Percentiles rank a stretch among this genome's conserved stretches.
Conservation (phyloP, 768 basidiomycete species). For the Phanerochaete sordida region DNA sequence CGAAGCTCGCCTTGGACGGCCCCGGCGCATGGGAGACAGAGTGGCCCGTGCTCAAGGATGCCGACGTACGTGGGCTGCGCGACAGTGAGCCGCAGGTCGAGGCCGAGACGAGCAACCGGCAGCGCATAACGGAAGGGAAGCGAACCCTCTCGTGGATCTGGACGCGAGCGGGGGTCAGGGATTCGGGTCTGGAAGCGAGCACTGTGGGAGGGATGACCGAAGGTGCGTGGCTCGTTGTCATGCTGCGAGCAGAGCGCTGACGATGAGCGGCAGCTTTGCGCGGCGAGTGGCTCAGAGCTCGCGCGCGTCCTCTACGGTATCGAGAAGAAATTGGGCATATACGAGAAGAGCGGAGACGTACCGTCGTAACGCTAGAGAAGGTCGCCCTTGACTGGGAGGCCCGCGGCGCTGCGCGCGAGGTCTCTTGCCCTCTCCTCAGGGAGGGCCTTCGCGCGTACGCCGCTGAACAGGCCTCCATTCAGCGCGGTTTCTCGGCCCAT, state of each 20-base stretch:
- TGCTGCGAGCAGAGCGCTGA: not conserved
- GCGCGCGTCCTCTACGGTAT: not conserved
- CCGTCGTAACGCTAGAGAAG: not conserved
- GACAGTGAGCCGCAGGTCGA: not conserved
- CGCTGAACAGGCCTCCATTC: not conserved
- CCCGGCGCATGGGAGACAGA: not conserved
- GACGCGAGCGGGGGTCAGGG: not conserved
- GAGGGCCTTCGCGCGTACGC: not conserved
- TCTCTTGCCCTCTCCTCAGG: not conserved
- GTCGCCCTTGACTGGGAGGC: not conserved
- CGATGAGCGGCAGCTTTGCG: not conserved
- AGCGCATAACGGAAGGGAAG: slow-evolving; percentile 2
- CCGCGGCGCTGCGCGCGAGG: not conserved
- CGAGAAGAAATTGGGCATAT: not conserved
- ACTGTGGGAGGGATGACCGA: not conserved
- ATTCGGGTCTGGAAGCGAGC: not conserved
- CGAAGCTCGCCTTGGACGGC: not conserved
- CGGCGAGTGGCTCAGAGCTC: not conserved
- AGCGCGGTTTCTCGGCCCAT: too few relatives aligned
- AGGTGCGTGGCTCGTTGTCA: not conserved
- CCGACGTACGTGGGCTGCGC: slow-evolving; percentile 6
- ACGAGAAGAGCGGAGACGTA: not conserved
- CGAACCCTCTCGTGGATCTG: slow-evolving; percentile 16
- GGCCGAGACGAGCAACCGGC: too few relatives aligned
- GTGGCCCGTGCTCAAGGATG: not conserved